Conservation (phyloP, 2,329 filamentous ascomycete genomes). For the Aspergillus tubingensis region DNA sequence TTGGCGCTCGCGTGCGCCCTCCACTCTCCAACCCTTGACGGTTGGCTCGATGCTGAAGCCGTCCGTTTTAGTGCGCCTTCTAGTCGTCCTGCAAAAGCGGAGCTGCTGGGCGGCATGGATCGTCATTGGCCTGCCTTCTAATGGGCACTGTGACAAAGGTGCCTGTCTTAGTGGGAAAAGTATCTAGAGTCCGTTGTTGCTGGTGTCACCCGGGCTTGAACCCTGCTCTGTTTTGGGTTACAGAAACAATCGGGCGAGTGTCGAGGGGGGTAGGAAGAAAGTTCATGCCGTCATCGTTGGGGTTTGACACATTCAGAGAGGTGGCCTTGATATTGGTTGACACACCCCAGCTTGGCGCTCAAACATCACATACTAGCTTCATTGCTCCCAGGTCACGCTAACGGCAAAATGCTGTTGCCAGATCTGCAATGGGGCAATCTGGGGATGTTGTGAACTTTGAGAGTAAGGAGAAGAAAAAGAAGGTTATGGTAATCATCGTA, state of each 20-base stretch:
- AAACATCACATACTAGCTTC: neutral
- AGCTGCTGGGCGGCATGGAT: neutral
- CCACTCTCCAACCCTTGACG: neutral
- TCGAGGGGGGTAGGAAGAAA: neutral
- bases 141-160: neutral
- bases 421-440: slow-evolving; percentile 10
- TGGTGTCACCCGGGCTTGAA: neutral
- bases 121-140: too few relatives aligned
- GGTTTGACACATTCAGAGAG: neutral
- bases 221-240: neutral
- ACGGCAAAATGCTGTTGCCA: slow-evolving; percentile 3
- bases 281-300: neutral
- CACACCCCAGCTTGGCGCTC: slow-evolving; percentile 9
- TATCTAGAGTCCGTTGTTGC: neutral
- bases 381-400: slow-evolving; percentile 14
- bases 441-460: neutral
- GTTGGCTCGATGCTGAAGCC: neutral
- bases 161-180: neutral
- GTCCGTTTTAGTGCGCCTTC: too few relatives aligned
- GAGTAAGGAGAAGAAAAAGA: neutral
- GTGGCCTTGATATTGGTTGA: slow-evolving; percentile 1
- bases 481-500: neutral
- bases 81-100: too few relatives aligned
- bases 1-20: slow-evolving; percentile 7
- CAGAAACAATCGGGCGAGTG: neutral